A percentile compares a stretch with the other conserved stretches of the same genome.
phyloP scores from a whole-genome alignment of 139 green algal genomes.

The Eudorina sp. region DNA sequence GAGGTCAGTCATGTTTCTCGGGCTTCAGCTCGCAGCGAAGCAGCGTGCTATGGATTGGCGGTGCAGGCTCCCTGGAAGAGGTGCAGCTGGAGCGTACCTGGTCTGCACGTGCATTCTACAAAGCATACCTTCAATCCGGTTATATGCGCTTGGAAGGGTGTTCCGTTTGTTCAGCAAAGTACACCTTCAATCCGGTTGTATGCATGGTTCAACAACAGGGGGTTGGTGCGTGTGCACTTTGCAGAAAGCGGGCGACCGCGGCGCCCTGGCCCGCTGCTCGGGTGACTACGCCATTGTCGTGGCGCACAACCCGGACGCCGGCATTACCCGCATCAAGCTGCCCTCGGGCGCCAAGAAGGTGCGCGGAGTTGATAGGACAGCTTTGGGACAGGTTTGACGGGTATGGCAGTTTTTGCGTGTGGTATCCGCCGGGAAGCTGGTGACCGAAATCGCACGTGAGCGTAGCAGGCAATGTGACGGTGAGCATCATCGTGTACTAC shows the following conservation, averaged over 20 bases:
- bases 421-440: too few species aligned
- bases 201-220: background rate
- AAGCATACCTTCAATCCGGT: background rate
- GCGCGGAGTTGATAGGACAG: too few species aligned
- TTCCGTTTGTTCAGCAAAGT: background rate
- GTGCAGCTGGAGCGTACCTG: too few species aligned
- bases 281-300: slow-evolving; percentile 99
- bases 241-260: slow-evolving; percentile 93
- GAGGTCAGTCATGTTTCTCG: slow-evolving; percentile 80
- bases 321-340: slow-evolving; percentile 99
- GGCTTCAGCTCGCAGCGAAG: too few species aligned
- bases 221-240: background rate
- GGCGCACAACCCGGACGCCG: slow-evolving; percentile 97
- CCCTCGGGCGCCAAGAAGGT: slow-evolving; percentile 98
- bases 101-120: background rate
- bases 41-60: too few species aligned
- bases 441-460: too few species aligned
- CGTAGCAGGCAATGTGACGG: too few species aligned
- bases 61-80: too few species aligned
- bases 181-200: too few species aligned
- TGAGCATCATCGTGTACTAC: too few species aligned
- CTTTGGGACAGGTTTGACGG: too few species aligned
- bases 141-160: background rate
- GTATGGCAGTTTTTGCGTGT: too few species aligned
- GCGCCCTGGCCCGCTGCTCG: slow-evolving; percentile 91